phyloP scores from a whole-genome alignment of 1,139 yeast genomes.

The Lodderomyces margitis region DNA sequence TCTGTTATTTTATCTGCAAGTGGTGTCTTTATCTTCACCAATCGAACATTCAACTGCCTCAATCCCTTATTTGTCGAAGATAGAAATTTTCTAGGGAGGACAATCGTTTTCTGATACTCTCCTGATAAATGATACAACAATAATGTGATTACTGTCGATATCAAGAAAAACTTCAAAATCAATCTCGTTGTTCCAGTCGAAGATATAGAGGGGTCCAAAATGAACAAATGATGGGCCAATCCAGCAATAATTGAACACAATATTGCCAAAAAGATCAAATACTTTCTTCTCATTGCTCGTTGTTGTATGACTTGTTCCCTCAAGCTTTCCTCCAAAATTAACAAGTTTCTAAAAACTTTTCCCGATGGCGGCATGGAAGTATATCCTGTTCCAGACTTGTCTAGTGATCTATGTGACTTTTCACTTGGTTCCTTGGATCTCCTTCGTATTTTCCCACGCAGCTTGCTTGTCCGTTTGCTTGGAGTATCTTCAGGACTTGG shows the following conservation, averaged over 20 bases:
- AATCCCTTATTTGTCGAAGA: constrained; percentile 83
- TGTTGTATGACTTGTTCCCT: constrained; percentile 79
- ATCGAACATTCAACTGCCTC: constrained; percentile 73
- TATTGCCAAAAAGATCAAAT: constrained; percentile 64
- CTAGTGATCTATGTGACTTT: constrained; percentile 30
- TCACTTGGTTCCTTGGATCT: constrained; percentile 30
- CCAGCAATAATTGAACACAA: constrained; percentile 45
- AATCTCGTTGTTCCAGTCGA: constrained; percentile 40
- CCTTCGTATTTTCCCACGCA: constrained; percentile 28
- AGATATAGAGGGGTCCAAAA: constrained; percentile 21
- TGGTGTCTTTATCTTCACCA: constrained; percentile 68
- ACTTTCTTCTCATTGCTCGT: constrained; percentile 66
- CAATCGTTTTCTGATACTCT: constrained; percentile 81
- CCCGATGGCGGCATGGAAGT: constrained; percentile 59
- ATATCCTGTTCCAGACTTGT: constrained; percentile 35
- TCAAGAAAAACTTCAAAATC: constrained; percentile 56
- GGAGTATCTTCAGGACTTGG: constrained; percentile 5
- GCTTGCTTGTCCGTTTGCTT: constrained; percentile 1
- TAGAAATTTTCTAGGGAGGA: constrained; percentile 74
- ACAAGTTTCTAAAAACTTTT: constrained; percentile 71
- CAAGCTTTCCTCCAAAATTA: constrained; percentile 81
- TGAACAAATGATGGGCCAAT: constrained; percentile 40
- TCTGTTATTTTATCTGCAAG: constrained; percentile 54
- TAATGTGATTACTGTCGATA: constrained; percentile 69
- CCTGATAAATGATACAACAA: constrained; percentile 84